Base-by-base conservation (phyloP, 306 rosid genomes). In the Cicer bijugum region DNA sequence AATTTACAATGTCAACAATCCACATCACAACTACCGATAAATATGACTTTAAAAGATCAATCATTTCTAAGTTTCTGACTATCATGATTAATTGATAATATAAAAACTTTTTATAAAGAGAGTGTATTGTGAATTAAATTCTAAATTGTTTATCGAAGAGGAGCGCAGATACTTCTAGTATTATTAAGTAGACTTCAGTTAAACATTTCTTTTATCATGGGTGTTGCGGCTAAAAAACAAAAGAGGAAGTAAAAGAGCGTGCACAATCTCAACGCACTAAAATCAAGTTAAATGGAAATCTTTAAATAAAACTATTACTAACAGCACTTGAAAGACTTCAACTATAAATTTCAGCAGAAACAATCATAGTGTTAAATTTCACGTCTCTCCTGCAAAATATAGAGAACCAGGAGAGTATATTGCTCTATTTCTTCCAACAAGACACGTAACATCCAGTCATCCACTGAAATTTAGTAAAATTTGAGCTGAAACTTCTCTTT, bases 211-310 rank as follows among this genome's bases (percentile, higher is more conserved):
- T 37, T 2, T 7, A 75, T 17, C 67, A 43, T 3, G 4, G 6
- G 46, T 8, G 35, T 57, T 19, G 12, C 43, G 17, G 40, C 75
- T 17, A 58, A 45, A 45, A 23, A 77, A 35, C 16, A 46, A 62
- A 46, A 6, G 4, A 42, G 6, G 16, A 45, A 57, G 45, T 35
- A 57, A 57, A 53, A 52, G 65, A 6, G 61, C 5, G 37, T 43
- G 19, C 23, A 17, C 72, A 28, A 47, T 42, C 23, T 43, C 65
- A 39, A 19, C 51, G 47, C 44, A 47, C 44, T 23, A 58, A 61
- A 74, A 80, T 38, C 20, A 12, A 74, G 59, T 68, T 68, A 67
- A 43, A 66, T 37, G 51, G 20, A 72, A 66, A 55, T 45, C 48
- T 50, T 52, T 33, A 43, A 37, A 56, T 64, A 74, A 73, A 58